Base-by-base conservation (phyloP, 2,329 filamentous ascomycete genomes). In the Neopestalotiopsis sp. region DNA sequence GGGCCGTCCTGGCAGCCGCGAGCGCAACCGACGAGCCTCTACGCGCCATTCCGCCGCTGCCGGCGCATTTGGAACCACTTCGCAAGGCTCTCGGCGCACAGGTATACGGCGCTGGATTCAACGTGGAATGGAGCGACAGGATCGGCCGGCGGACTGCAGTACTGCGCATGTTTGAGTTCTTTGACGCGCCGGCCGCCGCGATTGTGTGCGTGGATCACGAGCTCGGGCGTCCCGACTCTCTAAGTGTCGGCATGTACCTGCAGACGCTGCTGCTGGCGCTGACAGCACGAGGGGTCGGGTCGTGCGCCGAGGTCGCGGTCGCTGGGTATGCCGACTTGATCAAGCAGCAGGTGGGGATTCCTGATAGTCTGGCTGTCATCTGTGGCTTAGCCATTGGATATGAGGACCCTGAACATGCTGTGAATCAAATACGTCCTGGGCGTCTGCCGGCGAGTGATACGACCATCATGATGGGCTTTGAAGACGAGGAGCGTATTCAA, bases 141-240 rank as follows among this genome's bases (percentile, higher is more conserved):
- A 38, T 38, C 32, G 20, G 59, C n/a, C 28, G 32, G 9, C 59
- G 59, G 1, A 32, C 10, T 30, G 59, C 59, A 14, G 59, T 62
- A 32, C 59, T 62, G 59, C 59, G 59, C 59, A 62, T 62, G 59
- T 62, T 62, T 38, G 59, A 40, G 34, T 62, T 62, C 30, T 62
- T 62, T 14, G 59, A 62, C 32, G 59, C 59, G 17, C 59, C 59
- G 3, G 59, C 20, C 20, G 59, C 59, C 32, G 59, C 59, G 7
- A 32, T 62, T 14, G n/a, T 62, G 10, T 62, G 59, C 24, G 59
- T 62, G 20, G 59, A 62, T 20, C 5, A 62, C 30, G 59, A 62
- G 59, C 59, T 62, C 30, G 59, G 59, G 30, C 59, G 59, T 9
- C 59, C 59, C 30, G 59, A 62, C 9, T 17, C 59, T 42, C 59